A percentile compares a stretch with the other conserved stretches of the same genome.
These are phyloP conservation scores for Rhipidocladum racemiflorum DNA, from an alignment of 176 grass and related monocot species.

Conservation along the genomic window DNA sequence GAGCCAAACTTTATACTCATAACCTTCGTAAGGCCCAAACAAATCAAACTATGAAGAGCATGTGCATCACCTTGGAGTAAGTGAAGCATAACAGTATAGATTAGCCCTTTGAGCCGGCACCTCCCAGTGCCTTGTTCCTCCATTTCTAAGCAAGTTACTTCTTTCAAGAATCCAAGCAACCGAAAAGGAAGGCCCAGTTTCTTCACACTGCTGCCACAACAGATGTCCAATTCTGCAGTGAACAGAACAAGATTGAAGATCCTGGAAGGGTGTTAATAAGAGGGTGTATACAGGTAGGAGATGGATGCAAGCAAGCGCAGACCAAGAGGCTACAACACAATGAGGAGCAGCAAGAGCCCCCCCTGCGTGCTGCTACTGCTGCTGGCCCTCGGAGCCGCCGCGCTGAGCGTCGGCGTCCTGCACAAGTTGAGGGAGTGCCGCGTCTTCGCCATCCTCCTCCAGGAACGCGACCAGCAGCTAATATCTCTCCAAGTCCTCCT, in stretches of 20 bases:
- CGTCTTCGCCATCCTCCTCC: slow-evolving; percentile 65
- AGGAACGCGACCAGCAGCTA: slow-evolving; percentile 70
- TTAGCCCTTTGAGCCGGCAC: not conserved
- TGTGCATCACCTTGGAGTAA: slow-evolving; percentile 31
- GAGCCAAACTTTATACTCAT: not conserved
- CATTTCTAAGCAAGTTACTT: slow-evolving; percentile 35
- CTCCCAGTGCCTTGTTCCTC: slow-evolving; percentile 15
- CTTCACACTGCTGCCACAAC: slow-evolving; percentile 39
- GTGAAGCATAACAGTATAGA: slow-evolving; percentile 14
- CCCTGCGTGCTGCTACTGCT: slow-evolving; percentile 62
- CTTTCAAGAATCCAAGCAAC: slow-evolving; percentile 57
- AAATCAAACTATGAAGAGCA: slow-evolving; percentile 34
- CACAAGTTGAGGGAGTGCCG: slow-evolving; percentile 90
- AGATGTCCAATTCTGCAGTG: slow-evolving; percentile 12
- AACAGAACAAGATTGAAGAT: slow-evolving; percentile 35
- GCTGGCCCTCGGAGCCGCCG: slow-evolving; percentile 51
- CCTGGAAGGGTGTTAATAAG: slow-evolving; percentile 26
- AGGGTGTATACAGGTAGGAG: slow-evolving; percentile 13
- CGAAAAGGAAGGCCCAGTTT: slow-evolving; percentile 34
- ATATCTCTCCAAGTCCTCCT: slow-evolving; percentile 64
- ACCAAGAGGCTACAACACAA: slow-evolving; percentile 36
- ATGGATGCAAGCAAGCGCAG: slow-evolving; percentile 45
- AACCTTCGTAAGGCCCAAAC: slow-evolving; percentile 4
- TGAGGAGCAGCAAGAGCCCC: slow-evolving; percentile 46
- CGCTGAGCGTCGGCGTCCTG: slow-evolving; percentile 61